Evolutionary conservation across 2,329 filamentous ascomycete species (phyloP), one percentile per base, ranked within the genome.

Genomic region (Bretziella fagacearum): DNA sequence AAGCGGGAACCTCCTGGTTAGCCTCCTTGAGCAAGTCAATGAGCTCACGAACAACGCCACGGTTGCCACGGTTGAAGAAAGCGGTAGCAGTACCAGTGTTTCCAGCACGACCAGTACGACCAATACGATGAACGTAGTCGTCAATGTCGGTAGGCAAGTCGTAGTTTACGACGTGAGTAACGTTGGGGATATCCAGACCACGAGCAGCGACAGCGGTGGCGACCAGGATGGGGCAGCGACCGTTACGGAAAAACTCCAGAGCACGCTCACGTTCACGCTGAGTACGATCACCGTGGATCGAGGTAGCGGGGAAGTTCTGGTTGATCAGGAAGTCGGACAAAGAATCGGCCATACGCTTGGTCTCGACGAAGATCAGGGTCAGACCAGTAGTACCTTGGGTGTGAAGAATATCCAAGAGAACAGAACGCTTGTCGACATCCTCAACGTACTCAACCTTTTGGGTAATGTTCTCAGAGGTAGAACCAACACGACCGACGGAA

Each of bases 41-140:
- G 52, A 98, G 78, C 58, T 96, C 91, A 55, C 91, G 83, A 54
- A 96, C 91, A 56, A 98, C 85, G 67, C 91, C 91, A 58, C 91
- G 85, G 74, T 98, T 98, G 60, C 89, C 89, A 61, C 91, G 89
- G 77, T 98, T 98, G 81, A 98, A 96, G 75, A 98, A 98, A 49
- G 91, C 91, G 56, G 91, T 98, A 4, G 91, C 84, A 56, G 94
- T 80, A 81, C 91, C 91, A 58, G 89, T 96, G 73, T 98, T 98
- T 65, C 91, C 91, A 55, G 91, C 91, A 85, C 91, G 91, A 62
- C 91, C 91, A 54, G 91, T 98, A 89, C 91, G 91, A 80, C 91
- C 91, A 59, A 98, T 98, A 64, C 91, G 84, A 67, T 98, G 91
- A 50, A 98, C 91, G 57, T 98, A 98, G 66, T 96, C 91, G 59